Percentiles rank a stretch among this genome's conserved stretches.
These are phyloP conservation scores for Annulohypoxylon truncatum DNA, from an alignment of 2,329 filamentous ascomycete species.

Conservation along the genomic window DNA sequence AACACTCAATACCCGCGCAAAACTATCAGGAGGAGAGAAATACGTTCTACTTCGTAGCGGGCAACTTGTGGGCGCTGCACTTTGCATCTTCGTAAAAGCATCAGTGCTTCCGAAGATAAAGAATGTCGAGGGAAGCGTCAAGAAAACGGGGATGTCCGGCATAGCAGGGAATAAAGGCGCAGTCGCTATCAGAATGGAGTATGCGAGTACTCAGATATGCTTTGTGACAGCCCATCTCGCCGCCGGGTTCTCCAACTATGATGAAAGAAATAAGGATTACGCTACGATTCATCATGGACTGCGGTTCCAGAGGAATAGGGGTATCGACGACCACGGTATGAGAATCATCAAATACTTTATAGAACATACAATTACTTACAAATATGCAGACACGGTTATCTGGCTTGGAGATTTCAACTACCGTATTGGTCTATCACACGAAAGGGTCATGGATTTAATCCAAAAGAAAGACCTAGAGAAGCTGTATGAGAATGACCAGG, in stretches of 20 bases:
- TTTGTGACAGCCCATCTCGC: slow-evolving; percentile 97
- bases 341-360: not conserved
- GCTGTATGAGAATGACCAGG: slow-evolving; percentile 92
- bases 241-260: slow-evolving; percentile 95
- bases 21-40: slow-evolving; percentile 73
- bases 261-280: slow-evolving; percentile 95
- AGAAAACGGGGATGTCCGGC: slow-evolving; percentile 93
- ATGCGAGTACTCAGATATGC: slow-evolving; percentile 90
- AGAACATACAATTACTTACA: slow-evolving; percentile 37
- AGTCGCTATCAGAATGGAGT: slow-evolving; percentile 95
- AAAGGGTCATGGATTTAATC: slow-evolving; percentile 80
- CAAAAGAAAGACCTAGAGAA: slow-evolving; percentile 78
- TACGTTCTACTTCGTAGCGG: slow-evolving; percentile 93
- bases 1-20: slow-evolving; percentile 79
- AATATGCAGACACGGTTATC: slow-evolving; percentile 73
- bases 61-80: slow-evolving; percentile 91
- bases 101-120: slow-evolving; percentile 85
- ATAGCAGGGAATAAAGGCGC: slow-evolving; percentile 99
- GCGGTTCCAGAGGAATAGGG: slow-evolving; percentile 88
- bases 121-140: slow-evolving; percentile 95
- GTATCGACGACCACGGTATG: slow-evolving; percentile 88
- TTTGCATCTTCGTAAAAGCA: slow-evolving; percentile 90
- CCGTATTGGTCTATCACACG: slow-evolving; percentile 85
- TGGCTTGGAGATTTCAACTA: slow-evolving; percentile 99
- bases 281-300: slow-evolving; percentile 87